phyloP scores from a whole-genome alignment of 1,139 yeast species.

The Sugiyamaella novakii region DNA sequence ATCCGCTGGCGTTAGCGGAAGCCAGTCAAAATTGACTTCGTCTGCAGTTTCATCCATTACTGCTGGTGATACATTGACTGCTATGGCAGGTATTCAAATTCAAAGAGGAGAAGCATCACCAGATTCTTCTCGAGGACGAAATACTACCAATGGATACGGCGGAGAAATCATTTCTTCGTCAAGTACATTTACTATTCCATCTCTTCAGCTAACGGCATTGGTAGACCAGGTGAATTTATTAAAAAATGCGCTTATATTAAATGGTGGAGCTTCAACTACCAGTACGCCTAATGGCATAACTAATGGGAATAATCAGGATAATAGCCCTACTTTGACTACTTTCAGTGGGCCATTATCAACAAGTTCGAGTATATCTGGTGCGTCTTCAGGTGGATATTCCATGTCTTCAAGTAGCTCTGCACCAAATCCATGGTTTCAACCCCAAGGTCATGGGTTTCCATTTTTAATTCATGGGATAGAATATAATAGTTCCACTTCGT shows the following conservation, averaged over 20 bases:
- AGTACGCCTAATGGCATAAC: too few species aligned
- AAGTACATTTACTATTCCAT: constrained; percentile 13
- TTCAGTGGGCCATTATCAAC: constrained; percentile 1
- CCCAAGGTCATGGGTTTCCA: constrained; percentile 12
- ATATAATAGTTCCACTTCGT: not conserved
- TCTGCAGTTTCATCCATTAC: constrained; percentile 10
- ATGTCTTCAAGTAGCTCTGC: not conserved
- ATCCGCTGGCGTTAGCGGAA: not conserved
- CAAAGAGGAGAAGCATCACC: constrained; percentile 4
- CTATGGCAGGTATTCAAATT: constrained; percentile 16
- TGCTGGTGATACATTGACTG: constrained; percentile 12
- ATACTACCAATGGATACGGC: not conserved
- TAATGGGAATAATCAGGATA: not conserved
- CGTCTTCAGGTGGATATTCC: constrained; percentile 3
- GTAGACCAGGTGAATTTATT: constrained; percentile 21
- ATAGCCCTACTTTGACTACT: constrained; percentile 1
- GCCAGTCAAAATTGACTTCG: not conserved
- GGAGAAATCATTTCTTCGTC: constrained; percentile 9
- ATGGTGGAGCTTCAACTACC: not conserved
- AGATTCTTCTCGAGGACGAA: not conserved
- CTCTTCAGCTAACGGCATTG: constrained; percentile 21
- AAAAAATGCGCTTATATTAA: constrained; percentile 18
- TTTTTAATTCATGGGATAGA: constrained; percentile 1
- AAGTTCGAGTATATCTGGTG: not conserved
- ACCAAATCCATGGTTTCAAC: constrained; percentile 14